These are phyloP conservation scores for Chlamydomonas sphaeroides DNA, from an alignment of 139 green algal genomes.

Conservation along the genomic window DNA sequence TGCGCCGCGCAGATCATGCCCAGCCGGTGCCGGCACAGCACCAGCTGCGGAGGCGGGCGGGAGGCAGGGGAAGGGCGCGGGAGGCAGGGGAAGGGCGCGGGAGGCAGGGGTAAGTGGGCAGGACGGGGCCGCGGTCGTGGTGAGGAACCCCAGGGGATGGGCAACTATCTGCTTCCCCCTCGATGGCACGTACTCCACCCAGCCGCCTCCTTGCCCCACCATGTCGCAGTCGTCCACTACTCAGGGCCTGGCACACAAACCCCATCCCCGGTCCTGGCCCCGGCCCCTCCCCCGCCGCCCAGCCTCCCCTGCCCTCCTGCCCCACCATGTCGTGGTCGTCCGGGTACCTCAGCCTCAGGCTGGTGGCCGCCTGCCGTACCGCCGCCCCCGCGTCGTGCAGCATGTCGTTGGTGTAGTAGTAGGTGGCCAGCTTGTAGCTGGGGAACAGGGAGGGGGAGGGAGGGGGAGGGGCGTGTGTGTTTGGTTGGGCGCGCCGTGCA, in stretches of 20 bases:
- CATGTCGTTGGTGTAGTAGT: slow-evolving; percentile 67
- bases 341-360: slow-evolving; percentile 43
- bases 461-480: not conserved
- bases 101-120: too few relatives aligned
- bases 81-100: too few relatives aligned
- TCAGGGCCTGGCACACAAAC: not conserved
- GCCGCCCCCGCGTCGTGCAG: slow-evolving; percentile 43
- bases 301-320: not conserved
- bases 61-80: not conserved
- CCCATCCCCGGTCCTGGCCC: not conserved
- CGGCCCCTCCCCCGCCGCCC: too few relatives aligned
- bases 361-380: slow-evolving; percentile 33
- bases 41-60: slow-evolving; percentile 34
- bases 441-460: not conserved
- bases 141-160: too few relatives aligned
- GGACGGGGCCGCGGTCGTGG: too few relatives aligned
- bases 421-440: slow-evolving; percentile 63
- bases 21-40: slow-evolving; percentile 67
- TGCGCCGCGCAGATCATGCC: slow-evolving; percentile 68
- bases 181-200: too few relatives aligned
- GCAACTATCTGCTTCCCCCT: too few relatives aligned
- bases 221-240: too few relatives aligned
- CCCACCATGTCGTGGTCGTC: slow-evolving; percentile 61
- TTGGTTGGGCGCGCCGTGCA: too few relatives aligned
- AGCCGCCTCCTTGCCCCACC: not conserved